Evolutionary conservation across 192 early-diverging fungal species (phyloP).

Genomic region (Pilobolus umbonatus): DNA sequence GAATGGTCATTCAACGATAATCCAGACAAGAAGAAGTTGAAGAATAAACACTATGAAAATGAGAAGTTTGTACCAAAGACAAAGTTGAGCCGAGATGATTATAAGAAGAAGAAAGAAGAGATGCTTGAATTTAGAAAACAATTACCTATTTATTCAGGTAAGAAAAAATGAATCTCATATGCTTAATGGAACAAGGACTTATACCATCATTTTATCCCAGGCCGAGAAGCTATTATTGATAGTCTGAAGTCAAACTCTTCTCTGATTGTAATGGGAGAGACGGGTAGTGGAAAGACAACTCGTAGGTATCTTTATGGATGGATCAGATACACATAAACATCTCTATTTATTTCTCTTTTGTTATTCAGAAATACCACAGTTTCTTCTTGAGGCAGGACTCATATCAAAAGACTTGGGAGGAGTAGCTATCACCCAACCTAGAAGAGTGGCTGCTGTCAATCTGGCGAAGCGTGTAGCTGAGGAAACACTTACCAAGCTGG

Average conservation of each 20-base stretch:
- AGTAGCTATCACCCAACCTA: constrained; percentile 81
- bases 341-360: not conserved
- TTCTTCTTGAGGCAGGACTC: constrained; percentile 66
- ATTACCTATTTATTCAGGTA: constrained; percentile 51
- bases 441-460: constrained; percentile 80
- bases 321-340: not conserved
- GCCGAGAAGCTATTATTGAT: constrained; percentile 36
- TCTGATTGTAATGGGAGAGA: constrained; percentile 76
- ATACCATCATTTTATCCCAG: constrained; percentile 6
- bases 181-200: not conserved
- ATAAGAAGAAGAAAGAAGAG: constrained; percentile 15
- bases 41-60: not conserved
- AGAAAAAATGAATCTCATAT: too few relatives aligned
- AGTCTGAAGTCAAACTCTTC: constrained; percentile 36
- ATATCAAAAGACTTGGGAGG: constrained; percentile 50
- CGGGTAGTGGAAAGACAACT: constrained; percentile 78
- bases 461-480: constrained; percentile 75
- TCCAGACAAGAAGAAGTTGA: not conserved
- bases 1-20: constrained; percentile 8
- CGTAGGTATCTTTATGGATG: constrained; percentile 33
- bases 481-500: constrained; percentile 67
- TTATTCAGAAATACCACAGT: constrained; percentile 85
- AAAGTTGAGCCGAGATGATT: constrained; percentile 3
- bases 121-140: constrained; percentile 32
- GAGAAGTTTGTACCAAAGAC: constrained; percentile 2